Percentiles rank a stretch among this genome's conserved stretches.
phyloP scores from a whole-genome alignment of 148 eudicot genomes.

The Persicaria tinctoria region DNA sequence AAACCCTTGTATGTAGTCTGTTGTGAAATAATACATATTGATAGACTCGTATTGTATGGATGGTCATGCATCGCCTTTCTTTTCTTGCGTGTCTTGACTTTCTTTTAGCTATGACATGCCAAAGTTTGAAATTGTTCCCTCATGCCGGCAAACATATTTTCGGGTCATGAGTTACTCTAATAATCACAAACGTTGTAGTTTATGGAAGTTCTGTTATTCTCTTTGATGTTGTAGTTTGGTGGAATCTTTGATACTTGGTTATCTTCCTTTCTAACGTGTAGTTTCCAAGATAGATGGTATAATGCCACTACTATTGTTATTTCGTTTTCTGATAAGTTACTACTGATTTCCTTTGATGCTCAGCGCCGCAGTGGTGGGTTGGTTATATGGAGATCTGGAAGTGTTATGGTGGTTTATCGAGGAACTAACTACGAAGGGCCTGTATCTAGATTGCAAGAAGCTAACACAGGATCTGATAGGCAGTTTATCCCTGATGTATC shows the following conservation, averaged over 20 bases:
- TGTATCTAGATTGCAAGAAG: slow-evolving; percentile 28
- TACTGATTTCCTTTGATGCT: slow-evolving; percentile 14
- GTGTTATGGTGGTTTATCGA: slow-evolving; percentile 95
- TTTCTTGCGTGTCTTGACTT: neutral
- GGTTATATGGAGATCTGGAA: slow-evolving; percentile 90
- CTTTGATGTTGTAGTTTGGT: neutral
- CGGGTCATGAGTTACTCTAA: neutral
- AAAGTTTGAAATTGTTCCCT: neutral
- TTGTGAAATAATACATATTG: neutral
- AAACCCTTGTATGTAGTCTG: neutral
- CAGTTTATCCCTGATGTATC: slow-evolving; percentile 51
- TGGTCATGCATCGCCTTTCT: neutral
- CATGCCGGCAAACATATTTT: neutral
- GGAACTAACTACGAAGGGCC: slow-evolving; percentile 83
- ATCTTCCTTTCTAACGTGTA: neutral
- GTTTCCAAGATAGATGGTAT: neutral
- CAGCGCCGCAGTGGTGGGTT: slow-evolving; percentile 95
- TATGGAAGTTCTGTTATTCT: neutral
- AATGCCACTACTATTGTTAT: neutral
- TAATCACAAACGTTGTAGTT: neutral
- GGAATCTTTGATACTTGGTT: neutral
- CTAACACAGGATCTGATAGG: slow-evolving; percentile 23
- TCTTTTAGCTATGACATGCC: neutral
- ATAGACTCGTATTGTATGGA: neutral
- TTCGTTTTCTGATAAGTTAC: neutral